Percentiles rank a stretch among this genome's conserved stretches.
phyloP scores from a whole-genome alignment of 139 green algal species.

The Micractinium sp. region DNA sequence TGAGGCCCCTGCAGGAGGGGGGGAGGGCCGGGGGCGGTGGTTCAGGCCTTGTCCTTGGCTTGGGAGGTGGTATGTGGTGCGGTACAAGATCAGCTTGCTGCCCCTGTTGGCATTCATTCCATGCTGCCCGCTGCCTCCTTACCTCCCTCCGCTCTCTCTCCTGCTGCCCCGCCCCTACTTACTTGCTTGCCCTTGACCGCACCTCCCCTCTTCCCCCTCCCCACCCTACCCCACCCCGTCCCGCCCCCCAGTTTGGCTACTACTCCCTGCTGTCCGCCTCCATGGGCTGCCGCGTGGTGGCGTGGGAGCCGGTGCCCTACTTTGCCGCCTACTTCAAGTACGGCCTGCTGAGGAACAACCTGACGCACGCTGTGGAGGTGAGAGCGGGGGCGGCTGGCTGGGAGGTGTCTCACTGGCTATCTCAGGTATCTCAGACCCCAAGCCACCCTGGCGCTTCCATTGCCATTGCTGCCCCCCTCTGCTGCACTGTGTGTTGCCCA shows the following conservation, averaged over 20 bases:
- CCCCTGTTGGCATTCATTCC: too few species aligned
- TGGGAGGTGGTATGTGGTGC: too few species aligned
- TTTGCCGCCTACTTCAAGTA: conserved; percentile 81
- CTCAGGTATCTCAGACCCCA: too few species aligned
- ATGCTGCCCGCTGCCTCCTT: too few species aligned
- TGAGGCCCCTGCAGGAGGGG: neutral
- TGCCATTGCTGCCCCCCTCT: neutral
- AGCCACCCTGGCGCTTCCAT: too few species aligned
- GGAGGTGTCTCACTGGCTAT: too few species aligned
- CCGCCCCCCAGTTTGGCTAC: conserved; percentile 71
- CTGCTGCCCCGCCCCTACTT: too few species aligned
- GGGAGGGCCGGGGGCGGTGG: too few species aligned
- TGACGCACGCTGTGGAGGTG: conserved; percentile 52
- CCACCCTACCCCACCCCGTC: neutral
- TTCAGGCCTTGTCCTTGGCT: too few species aligned
- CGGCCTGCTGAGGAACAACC: conserved; percentile 59
- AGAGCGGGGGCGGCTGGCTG: too few species aligned
- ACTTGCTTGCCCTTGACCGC: neutral
- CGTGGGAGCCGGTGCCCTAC: conserved; percentile 81
- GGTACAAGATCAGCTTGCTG: too few species aligned
- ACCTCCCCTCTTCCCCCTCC: neutral
- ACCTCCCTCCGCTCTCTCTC: too few species aligned
- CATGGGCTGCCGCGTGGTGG: conserved; percentile 82
- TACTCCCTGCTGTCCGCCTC: conserved; percentile 70
- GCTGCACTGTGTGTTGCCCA: neutral